Base-by-base conservation (phyloP, 2,329 filamentous ascomycete species). In the Fusarium camptoceras region DNA sequence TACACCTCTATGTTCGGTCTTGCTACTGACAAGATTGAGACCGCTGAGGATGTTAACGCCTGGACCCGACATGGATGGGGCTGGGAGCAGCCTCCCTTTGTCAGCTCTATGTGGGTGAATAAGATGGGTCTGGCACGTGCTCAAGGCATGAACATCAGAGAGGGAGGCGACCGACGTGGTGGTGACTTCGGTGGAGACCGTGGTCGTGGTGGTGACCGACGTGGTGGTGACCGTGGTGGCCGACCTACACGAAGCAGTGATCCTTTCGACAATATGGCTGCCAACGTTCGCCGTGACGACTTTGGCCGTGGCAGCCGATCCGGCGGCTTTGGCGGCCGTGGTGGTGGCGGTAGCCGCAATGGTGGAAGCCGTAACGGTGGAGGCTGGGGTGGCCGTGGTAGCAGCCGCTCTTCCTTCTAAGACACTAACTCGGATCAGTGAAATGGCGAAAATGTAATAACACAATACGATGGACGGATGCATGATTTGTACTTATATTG, bases 1-100 rank as follows among this genome's bases (percentile, higher is more conserved):
- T 94, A 93, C 79, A 78, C 81, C 20, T 86, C 87, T 11, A 77
- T 88, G 47, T 84, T 92, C 44, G 88, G 89, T 55, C 53, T 81
- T 81, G 44, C 85, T 80, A 71, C 77, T 66, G 81, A 83, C 75
- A 75, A 78, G 50, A 76, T 78, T 16, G 74, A 76, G 3, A 70
- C 86, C 10, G 80, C 89, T 20, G 73, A 83, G 6, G 81, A 84
- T 22, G 78, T 91, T 67, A 90, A 90, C 76, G 76, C 81, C n/a
- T 86, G 88, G 82, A 79, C 81, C 48, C 73, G 76, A 22, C 75
- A 81, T 18, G 86, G 83, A 22, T 87, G 87, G 83, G 87, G 87
- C 42, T 83, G 86, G 82, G 55, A 77, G 0, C 64, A 83, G 48
- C 82, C 85, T 9, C 89, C 89, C 2, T 63, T 54, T 53, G 78